Conservation (phyloP, 352 stramenopile genomes). For the Globisporangium spinosum region DNA sequence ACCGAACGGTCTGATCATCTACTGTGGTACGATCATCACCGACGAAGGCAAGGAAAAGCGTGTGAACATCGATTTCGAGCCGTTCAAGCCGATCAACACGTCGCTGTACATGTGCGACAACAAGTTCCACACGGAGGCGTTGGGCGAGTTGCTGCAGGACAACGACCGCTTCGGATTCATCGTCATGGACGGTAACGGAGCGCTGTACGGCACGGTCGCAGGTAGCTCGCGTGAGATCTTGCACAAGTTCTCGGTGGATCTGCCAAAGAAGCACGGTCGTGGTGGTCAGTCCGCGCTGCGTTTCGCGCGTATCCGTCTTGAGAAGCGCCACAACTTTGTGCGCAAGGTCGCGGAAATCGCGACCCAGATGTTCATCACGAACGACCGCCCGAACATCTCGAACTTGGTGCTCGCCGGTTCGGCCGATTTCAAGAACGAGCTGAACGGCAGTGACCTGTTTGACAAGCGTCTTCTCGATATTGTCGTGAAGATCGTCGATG, state of each 20-base stretch:
- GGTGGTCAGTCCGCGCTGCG: slow-evolving; percentile 99
- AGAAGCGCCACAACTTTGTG: slow-evolving; percentile 99
- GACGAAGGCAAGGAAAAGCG: slow-evolving; percentile 99
- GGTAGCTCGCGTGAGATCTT: slow-evolving; percentile 92
- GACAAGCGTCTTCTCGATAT: slow-evolving; percentile 94
- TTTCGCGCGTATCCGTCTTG: slow-evolving; percentile 98
- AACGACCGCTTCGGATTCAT: slow-evolving; percentile 99
- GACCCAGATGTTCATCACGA: slow-evolving; percentile 98
- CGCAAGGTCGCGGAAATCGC: slow-evolving; percentile 98
- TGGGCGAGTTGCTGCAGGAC: slow-evolving; percentile 98
- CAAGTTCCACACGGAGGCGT: slow-evolving; percentile 99
- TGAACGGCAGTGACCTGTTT: slow-evolving; percentile 96
- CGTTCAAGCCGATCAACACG: slow-evolving; percentile 99
- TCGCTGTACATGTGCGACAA: slow-evolving; percentile 99
- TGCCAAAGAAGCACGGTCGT: slow-evolving; percentile 99
- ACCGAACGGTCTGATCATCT: slow-evolving; percentile 98
- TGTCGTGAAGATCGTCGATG: slow-evolving; percentile 99
- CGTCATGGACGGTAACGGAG: slow-evolving; percentile 99
- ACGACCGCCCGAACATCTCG: slow-evolving; percentile 97
- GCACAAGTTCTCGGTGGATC: slow-evolving; percentile 96
- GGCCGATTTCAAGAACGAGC: slow-evolving; percentile 99
- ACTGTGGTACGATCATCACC: slow-evolving; percentile 98
- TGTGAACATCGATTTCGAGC: slow-evolving; percentile 99
- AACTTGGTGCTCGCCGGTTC: slow-evolving; percentile 98
- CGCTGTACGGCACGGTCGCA: slow-evolving; percentile 96